Conservation (phyloP, 2,329 filamentous ascomycete genomes). For the Amesomyces nigricolor region DNA sequence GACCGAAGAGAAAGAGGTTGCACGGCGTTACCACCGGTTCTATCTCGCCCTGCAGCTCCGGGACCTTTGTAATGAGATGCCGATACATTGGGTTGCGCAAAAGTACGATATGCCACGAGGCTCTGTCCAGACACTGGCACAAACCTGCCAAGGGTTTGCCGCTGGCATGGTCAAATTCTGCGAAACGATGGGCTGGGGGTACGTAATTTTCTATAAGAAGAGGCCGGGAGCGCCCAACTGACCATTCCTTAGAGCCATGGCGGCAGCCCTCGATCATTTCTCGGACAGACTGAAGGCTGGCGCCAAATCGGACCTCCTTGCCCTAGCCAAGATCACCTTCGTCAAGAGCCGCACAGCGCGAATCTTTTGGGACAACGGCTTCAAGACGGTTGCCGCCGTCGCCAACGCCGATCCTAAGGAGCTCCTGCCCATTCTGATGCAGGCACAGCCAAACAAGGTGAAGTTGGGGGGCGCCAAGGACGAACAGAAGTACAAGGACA, state of each 20-base stretch:
- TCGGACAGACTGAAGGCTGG: constrained; percentile 67
- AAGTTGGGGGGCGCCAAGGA: constrained; percentile 48
- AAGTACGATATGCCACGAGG: constrained; percentile 68
- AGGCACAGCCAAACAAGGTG: constrained; percentile 64
- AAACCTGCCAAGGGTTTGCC: constrained; percentile 72
- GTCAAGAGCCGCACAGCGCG: constrained; percentile 71
- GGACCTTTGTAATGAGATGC: constrained; percentile 71
- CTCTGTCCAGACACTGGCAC: constrained; percentile 64
- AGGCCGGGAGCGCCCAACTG: not conserved
- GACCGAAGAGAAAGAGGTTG: constrained; percentile 52
- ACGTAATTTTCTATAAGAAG: constrained; percentile 22
- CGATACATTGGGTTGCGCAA: constrained; percentile 61
- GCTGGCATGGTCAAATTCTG: constrained; percentile 77
- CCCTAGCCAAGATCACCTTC: constrained; percentile 65
- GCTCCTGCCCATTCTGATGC: constrained; percentile 65
- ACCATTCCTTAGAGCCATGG: constrained; percentile 51
- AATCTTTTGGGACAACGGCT: constrained; percentile 72
- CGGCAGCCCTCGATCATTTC: constrained; percentile 68
- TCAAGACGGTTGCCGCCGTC: constrained; percentile 60
- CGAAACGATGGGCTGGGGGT: constrained; percentile 69
- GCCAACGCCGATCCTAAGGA: constrained; percentile 65
- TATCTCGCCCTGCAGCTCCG: constrained; percentile 73
- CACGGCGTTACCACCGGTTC: constrained; percentile 64
- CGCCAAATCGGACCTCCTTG: constrained; percentile 63
- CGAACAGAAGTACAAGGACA: constrained; percentile 56